These are phyloP conservation scores for Didymella pomorum DNA, from an alignment of 2,329 filamentous ascomycete species.

Conservation along the genomic window DNA sequence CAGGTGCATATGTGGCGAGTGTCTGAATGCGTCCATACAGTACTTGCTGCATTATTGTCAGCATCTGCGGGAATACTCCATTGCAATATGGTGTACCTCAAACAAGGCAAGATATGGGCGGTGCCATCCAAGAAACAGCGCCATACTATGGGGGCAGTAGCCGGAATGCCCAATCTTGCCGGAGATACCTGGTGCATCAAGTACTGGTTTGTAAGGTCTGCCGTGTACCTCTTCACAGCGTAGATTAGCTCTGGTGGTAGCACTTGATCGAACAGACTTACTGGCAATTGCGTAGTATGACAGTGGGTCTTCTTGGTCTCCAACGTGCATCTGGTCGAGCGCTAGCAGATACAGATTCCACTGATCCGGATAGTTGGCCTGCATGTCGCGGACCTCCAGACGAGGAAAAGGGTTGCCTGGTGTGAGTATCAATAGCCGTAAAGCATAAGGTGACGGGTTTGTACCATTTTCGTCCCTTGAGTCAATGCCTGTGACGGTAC, in stretches of 20 bases:
- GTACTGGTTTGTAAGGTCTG: conserved; percentile 48
- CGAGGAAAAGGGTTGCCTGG: conserved; percentile 54
- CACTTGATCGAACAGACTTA: conserved; percentile 44
- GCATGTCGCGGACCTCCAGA: conserved; percentile 72
- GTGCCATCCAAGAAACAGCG: conserved; percentile 86
- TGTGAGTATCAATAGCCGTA: conserved; percentile 4
- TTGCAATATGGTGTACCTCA: conserved; percentile 54
- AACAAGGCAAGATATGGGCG: conserved; percentile 76
- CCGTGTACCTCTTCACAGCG: conserved; percentile 43
- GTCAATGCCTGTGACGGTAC: conserved; percentile 31
- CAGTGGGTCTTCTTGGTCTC: conserved; percentile 67
- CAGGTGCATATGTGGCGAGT: conserved; percentile 29
- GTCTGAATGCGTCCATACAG: conserved; percentile 34
- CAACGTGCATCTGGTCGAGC: conserved; percentile 72
- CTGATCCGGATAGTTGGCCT: conserved; percentile 64
- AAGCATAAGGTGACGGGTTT: not conserved
- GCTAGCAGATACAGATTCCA: conserved; percentile 82
- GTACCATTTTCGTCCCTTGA: conserved; percentile 33
- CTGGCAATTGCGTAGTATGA: conserved; percentile 83
- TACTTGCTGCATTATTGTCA: conserved; percentile 37
- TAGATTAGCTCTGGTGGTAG: too few species aligned
- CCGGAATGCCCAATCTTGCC: conserved; percentile 54
- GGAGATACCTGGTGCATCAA: conserved; percentile 44
- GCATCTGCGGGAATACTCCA: not conserved
- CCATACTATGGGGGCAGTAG: conserved; percentile 80